These are phyloP conservation scores for Penicillium sp. DNA, from an alignment of 2,329 filamentous ascomycete genomes.

Conservation along the genomic window DNA sequence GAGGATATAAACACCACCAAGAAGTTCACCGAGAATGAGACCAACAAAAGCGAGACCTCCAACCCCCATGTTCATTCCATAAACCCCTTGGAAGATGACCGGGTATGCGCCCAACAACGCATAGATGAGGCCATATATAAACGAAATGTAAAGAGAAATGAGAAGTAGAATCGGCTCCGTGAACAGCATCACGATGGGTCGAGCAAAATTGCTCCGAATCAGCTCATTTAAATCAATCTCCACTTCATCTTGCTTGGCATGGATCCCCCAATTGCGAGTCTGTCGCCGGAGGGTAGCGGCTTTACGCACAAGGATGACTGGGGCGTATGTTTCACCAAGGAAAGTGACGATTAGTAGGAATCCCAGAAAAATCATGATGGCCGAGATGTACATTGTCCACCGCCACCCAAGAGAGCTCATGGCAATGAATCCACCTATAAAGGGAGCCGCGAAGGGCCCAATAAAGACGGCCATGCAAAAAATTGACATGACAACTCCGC, in stretches of 20 bases:
- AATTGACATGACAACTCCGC: conserved; percentile 45
- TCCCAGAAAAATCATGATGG: conserved; percentile 52
- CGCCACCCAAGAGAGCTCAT: conserved; percentile 50
- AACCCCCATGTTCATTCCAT: conserved; percentile 64
- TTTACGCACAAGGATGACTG: conserved; percentile 54
- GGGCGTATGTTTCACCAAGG: conserved; percentile 56
- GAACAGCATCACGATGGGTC: conserved; percentile 38
- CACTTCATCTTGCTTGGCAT: conserved; percentile 54
- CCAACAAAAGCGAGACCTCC: conserved; percentile 82
- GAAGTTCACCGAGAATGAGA: conserved; percentile 71
- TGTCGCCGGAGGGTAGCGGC: conserved; percentile 52
- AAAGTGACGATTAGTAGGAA: conserved; percentile 41
- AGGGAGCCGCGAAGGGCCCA: conserved; percentile 50
- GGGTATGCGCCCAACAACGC: conserved; percentile 39
- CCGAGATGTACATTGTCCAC: conserved; percentile 52
- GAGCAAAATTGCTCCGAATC: conserved; percentile 48
- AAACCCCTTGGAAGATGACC: conserved; percentile 39
- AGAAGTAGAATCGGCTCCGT: conserved; percentile 40
- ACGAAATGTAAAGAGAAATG: conserved; percentile 34
- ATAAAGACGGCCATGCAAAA: conserved; percentile 52
- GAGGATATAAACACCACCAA: conserved; percentile 67
- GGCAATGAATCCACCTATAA: conserved; percentile 52
- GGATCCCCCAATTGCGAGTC: conserved; percentile 60
- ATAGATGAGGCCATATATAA: conserved; percentile 34
- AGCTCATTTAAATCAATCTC: conserved; percentile 50